phyloP scores from a whole-genome alignment of 352 stramenopile species.

The Globisporangium uncinulatum region DNA sequence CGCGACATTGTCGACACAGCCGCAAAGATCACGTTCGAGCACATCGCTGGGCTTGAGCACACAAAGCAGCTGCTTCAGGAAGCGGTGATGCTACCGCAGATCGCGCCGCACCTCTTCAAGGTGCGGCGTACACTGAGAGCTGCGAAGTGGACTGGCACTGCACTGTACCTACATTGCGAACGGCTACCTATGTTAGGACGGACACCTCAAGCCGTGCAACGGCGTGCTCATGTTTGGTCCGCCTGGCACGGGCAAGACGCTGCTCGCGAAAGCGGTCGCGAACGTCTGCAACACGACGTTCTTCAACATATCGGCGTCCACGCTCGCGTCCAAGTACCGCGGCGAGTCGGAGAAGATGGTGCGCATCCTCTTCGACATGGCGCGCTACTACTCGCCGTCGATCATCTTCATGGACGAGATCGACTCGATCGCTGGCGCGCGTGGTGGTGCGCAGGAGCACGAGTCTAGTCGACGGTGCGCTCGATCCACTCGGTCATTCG shows the following conservation, averaged over 20 bases:
- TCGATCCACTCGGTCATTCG: neutral
- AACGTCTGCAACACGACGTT: constrained; percentile 97
- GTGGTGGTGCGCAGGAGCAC: constrained; percentile 74
- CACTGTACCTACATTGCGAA: no score
- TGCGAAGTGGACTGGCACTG: no score
- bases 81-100: constrained; percentile 82
- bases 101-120: constrained; percentile 79
- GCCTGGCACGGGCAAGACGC: constrained; percentile 88
- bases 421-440: constrained; percentile 86
- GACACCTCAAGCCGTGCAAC: constrained; percentile 73
- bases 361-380: constrained; percentile 97
- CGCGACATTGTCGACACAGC: constrained; percentile 80
- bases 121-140: constrained; percentile 1
- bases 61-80: constrained; percentile 81
- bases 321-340: constrained; percentile 91
- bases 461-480: constrained; percentile 72
- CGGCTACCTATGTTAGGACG: constrained; percentile 31
- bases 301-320: constrained; percentile 95
- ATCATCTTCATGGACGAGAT: constrained; percentile 99
- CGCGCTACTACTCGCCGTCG: constrained; percentile 94
- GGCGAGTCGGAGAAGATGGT: constrained; percentile 95
- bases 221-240: constrained; percentile 85
- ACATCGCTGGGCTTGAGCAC: constrained; percentile 75
- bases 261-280: constrained; percentile 88
- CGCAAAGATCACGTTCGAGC: constrained; percentile 63